A percentile compares a stretch with the other conserved stretches of the same genome.
Evolutionary conservation across 73 alveolate genomes (phyloP).

Genomic region (Tetrahymena borealis): DNA sequence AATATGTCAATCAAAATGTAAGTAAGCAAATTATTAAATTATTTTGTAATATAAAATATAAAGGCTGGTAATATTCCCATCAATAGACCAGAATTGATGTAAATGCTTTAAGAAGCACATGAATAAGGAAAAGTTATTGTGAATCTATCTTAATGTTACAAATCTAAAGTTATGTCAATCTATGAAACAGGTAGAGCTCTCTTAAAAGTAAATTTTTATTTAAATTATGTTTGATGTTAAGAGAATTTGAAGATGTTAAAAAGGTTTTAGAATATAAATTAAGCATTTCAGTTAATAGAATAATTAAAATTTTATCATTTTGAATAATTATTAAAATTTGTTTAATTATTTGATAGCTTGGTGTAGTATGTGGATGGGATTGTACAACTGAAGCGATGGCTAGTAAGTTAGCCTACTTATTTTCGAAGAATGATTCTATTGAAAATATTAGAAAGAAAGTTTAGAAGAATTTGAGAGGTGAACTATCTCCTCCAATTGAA

Average conservation of each 20-base stretch:
- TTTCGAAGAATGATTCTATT: conserved; percentile 48
- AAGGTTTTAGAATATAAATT: not conserved
- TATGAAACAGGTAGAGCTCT: conserved; percentile 64
- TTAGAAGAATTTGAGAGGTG: conserved; percentile 60
- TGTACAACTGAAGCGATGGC: conserved; percentile 71
- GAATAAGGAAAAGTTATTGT: conserved; percentile 61
- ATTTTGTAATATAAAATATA: not conserved
- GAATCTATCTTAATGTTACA: conserved; percentile 62
- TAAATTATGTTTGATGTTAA: not conserved
- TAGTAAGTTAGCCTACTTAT: conserved; percentile 58
- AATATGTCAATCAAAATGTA: too few relatives aligned
- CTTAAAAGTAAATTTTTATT: conserved; percentile 21
- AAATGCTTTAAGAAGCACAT: conserved; percentile 46
- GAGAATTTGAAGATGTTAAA: not conserved
- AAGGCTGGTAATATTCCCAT: conserved; percentile 75
- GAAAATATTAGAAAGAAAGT: conserved; percentile 41
- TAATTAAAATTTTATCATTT: too few relatives aligned
- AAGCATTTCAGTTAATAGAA: too few relatives aligned
- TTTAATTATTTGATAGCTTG: not conserved
- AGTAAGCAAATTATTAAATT: too few relatives aligned
- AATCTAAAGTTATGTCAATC: conserved; percentile 53
- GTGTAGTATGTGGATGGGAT: conserved; percentile 67
- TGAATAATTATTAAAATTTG: too few relatives aligned
- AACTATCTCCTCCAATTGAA: conserved; percentile 42
- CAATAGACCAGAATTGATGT: conserved; percentile 39